These are phyloP conservation scores for Gyrodon lividus DNA, from an alignment of 768 basidiomycete species.

Conservation along the genomic window DNA sequence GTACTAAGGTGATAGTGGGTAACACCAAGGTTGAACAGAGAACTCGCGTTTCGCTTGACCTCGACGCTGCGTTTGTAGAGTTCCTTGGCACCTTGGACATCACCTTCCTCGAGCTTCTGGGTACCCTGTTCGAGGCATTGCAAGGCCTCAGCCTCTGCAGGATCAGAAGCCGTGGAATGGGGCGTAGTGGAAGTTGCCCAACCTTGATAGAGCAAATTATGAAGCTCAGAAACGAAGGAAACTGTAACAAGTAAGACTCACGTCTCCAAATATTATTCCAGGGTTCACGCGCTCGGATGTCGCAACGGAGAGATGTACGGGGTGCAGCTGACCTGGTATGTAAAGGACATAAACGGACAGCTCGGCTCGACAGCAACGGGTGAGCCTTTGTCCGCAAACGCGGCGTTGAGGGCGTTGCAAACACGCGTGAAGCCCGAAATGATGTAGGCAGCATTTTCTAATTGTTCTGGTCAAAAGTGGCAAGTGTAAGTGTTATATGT, in stretches of 20 bases:
- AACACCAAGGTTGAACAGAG: slow-evolving; percentile 85
- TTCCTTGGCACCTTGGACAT: slow-evolving; percentile 73
- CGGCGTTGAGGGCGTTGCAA: slow-evolving; percentile 23
- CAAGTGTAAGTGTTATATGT: no score
- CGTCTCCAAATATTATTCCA: slow-evolving; percentile 20
- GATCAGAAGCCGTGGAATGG: slow-evolving; percentile 80
- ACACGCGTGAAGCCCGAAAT: slow-evolving; percentile 21
- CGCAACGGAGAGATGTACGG: slow-evolving; percentile 7
- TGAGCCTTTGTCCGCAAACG: slow-evolving; percentile 21
- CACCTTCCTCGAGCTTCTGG: slow-evolving; percentile 81
- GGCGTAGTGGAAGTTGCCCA: slow-evolving; percentile 80
- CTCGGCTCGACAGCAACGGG: slow-evolving; percentile 24
- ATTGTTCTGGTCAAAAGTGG: slow-evolving; percentile 30
- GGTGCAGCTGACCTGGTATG: slow-evolving; percentile 14
- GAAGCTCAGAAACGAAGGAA: slow-evolving; percentile 3
- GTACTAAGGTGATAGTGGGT: slow-evolving; percentile 87
- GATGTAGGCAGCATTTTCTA: slow-evolving; percentile 22
- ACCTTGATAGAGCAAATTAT: slow-evolving; percentile 35
- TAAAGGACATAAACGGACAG: slow-evolving; percentile 17
- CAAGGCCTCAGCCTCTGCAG: slow-evolving; percentile 77
- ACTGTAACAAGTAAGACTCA: slow-evolving; percentile 23
- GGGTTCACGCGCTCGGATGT: slow-evolving; percentile 7
- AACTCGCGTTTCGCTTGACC: slow-evolving; percentile 76
- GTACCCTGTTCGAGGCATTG: slow-evolving; percentile 82
- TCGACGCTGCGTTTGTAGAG: slow-evolving; percentile 78